A percentile compares a stretch with the other conserved stretches of the same genome.
Evolutionary conservation across 768 basidiomycete species (phyloP).

Genomic region (Xerocomellus intermedius): DNA sequence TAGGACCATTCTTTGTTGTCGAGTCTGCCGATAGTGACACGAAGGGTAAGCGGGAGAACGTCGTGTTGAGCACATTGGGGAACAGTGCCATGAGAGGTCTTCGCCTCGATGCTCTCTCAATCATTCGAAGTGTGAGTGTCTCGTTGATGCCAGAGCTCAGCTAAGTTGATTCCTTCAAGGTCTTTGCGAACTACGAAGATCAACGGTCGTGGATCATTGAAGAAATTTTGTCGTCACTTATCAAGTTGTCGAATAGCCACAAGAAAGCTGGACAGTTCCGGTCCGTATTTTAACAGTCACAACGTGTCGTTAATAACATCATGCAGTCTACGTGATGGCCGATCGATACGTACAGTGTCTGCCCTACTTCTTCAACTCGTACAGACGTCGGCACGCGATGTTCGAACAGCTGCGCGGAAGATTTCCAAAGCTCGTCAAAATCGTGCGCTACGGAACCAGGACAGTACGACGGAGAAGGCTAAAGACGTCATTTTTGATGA

Average conservation of each 20-base stretch:
- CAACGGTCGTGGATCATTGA: slow-evolving; percentile 98
- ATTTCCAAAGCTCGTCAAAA: slow-evolving; percentile 64
- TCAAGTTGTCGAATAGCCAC: slow-evolving; percentile 86
- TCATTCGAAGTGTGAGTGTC: slow-evolving; percentile 77
- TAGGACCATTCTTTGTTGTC: slow-evolving; percentile 92
- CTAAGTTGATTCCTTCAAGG: slow-evolving; percentile 43
- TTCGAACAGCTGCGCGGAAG: slow-evolving; percentile 64
- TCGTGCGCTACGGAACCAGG: slow-evolving; percentile 60
- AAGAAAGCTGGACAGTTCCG: slow-evolving; percentile 88
- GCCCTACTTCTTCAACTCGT: slow-evolving; percentile 94
- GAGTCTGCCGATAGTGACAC: slow-evolving; percentile 59
- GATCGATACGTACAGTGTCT: slow-evolving; percentile 89
- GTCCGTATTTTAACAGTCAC: slow-evolving; percentile 40
- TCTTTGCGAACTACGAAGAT: slow-evolving; percentile 87
- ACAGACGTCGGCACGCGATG: slow-evolving; percentile 89
- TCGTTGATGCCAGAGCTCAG: background rate
- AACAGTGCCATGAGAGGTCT: slow-evolving; percentile 79
- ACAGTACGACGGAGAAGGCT: slow-evolving; percentile 50
- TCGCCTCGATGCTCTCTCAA: slow-evolving; percentile 74
- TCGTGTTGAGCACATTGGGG: slow-evolving; percentile 65
- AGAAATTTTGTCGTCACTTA: slow-evolving; percentile 87
- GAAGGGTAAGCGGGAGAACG: slow-evolving; percentile 54
- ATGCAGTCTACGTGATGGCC: slow-evolving; percentile 82
- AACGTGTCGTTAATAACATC: background rate
- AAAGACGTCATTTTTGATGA: slow-evolving; percentile 63